These are phyloP conservation scores for Pharus latifolius DNA, from an alignment of 176 grass and related monocot genomes.

Conservation along the genomic window DNA sequence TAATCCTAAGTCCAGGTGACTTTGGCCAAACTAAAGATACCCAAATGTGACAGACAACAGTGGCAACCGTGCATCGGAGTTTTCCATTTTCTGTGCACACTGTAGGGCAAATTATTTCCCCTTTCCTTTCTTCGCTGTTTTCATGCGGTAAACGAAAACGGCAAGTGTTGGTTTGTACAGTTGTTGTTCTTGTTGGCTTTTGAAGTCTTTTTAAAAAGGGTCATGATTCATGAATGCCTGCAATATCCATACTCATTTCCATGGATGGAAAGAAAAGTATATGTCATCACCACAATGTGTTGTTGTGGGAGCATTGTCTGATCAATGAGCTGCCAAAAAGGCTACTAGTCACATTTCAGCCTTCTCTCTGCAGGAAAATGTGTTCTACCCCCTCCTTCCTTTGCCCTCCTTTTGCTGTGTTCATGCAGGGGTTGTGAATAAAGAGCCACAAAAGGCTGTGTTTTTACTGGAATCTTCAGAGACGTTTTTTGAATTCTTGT, in stretches of 20 bases:
- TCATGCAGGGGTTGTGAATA: neutral
- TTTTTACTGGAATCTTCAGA: neutral
- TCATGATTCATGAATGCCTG: conserved; percentile 27
- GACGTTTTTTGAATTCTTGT: neutral
- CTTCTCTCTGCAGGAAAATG: conserved; percentile 13
- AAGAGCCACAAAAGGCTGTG: neutral
- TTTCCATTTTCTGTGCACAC: neutral
- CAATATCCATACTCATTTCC: conserved; percentile 15
- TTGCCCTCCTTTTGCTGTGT: neutral
- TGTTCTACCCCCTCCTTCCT: neutral
- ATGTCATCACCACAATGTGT: conserved; percentile 13
- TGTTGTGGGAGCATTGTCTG: conserved; percentile 4
- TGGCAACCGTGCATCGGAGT: neutral
- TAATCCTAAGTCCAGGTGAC: conserved; percentile 16
- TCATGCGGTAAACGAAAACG: neutral
- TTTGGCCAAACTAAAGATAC: neutral
- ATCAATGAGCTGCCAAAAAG: conserved; percentile 15
- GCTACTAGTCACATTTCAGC: conserved; percentile 10
- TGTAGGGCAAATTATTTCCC: neutral
- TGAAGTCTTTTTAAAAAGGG: neutral
- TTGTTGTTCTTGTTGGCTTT: neutral
- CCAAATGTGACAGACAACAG: neutral
- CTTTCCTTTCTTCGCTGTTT: neutral
- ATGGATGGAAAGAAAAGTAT: conserved; percentile 13
- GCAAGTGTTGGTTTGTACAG: neutral